Percentiles rank a stretch among this genome's conserved stretches.
Conservation (phyloP, 2,329 filamentous ascomycete genomes). For the Penicillium sumatraense region DNA sequence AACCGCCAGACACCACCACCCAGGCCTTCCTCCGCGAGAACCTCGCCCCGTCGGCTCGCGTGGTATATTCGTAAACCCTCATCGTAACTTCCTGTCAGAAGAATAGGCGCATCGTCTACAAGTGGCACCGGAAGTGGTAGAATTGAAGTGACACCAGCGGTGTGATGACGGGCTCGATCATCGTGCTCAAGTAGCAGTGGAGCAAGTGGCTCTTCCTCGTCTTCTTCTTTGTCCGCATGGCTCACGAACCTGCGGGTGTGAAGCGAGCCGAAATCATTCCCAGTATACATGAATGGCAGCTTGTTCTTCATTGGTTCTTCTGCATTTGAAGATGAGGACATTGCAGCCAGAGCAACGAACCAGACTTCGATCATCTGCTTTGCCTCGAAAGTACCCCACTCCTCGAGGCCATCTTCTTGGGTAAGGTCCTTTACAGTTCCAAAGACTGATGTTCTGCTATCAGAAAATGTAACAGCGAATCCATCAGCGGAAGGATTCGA, state of each 20-base stretch:
- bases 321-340: conserved; percentile 2
- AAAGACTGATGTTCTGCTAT: conserved; percentile 65
- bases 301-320: neutral
- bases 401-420: conserved; percentile 17
- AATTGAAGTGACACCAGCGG: conserved; percentile 87
- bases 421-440: conserved; percentile 41
- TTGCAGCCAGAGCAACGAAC: conserved; percentile 41
- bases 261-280: conserved; percentile 45
- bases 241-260: conserved; percentile 35
- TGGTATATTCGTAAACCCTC: conserved; percentile 72
- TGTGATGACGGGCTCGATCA: conserved; percentile 64
- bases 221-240: conserved; percentile 20
- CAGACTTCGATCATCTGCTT: conserved; percentile 44
- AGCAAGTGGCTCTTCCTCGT: conserved; percentile 21
- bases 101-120: conserved; percentile 56
- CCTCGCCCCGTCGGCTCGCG: conserved; percentile 44
- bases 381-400: conserved; percentile 34
- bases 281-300: conserved; percentile 41
- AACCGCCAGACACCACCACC: conserved; percentile 87
- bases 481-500: conserved; percentile 42
- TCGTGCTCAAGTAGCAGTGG: conserved; percentile 33
- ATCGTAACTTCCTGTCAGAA: conserved; percentile 91
- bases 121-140: conserved; percentile 63
- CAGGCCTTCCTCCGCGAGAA: conserved; percentile 69
- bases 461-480: conserved; percentile 73